phyloP scores from a whole-genome alignment of 352 stramenopile genomes.

The Globisporangium spiculum region DNA sequence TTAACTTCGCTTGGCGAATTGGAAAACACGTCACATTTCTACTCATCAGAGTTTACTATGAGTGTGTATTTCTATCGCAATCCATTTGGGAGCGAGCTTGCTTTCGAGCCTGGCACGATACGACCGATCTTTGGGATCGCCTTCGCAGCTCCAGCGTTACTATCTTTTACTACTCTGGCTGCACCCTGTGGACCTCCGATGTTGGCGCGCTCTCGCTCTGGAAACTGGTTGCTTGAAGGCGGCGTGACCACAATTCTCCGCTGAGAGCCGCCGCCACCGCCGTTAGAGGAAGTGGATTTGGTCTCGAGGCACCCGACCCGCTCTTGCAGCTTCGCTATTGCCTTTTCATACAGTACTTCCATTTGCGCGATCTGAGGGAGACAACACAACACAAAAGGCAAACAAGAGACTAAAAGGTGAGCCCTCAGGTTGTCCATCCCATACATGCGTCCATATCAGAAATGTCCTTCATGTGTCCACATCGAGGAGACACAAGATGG shows the following conservation, averaged over 20 bases:
- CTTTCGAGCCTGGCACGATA: conserved; percentile 49
- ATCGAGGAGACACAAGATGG: background rate
- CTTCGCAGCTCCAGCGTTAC: conserved; percentile 7
- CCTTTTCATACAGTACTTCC: conserved; percentile 66
- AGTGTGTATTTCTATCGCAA: conserved; percentile 8
- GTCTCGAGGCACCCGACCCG: conserved; percentile 58
- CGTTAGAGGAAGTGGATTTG: conserved; percentile 18
- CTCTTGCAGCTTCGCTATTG: conserved; percentile 68
- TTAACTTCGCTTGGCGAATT: background rate
- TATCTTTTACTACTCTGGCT: background rate
- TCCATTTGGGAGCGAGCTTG: conserved; percentile 15
- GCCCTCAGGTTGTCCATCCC: background rate
- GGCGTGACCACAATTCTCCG: conserved; percentile 25
- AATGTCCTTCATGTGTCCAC: background rate
- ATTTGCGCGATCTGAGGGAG: conserved; percentile 58
- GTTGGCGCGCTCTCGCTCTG: conserved; percentile 12
- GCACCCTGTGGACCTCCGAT: conserved; percentile 10
- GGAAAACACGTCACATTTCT: background rate
- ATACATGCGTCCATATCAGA: too few species aligned
- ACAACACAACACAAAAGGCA: background rate
- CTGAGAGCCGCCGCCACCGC: background rate
- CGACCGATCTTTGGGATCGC: conserved; percentile 57
- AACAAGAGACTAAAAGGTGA: background rate
- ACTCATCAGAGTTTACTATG: background rate
- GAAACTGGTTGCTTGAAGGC: conserved; percentile 18